These are phyloP conservation scores for Pseudonitzschia pungens DNA, from an alignment of 108 stramenopile species.

Conservation along the genomic window DNA sequence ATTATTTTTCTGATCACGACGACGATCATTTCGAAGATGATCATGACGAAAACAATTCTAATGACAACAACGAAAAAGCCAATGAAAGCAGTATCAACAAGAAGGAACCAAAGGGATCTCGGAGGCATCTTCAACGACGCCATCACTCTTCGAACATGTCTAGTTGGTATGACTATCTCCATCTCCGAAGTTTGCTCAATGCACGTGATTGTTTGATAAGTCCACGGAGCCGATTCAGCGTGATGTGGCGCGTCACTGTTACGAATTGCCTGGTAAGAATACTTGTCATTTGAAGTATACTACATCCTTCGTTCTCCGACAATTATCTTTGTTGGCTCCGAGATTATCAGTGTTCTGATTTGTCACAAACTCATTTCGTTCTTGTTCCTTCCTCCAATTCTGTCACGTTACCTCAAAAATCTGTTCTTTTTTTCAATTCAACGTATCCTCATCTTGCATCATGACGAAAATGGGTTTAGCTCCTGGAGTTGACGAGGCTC, in stretches of 20 bases:
- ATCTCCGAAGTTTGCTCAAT: background rate
- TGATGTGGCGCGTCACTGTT: slow-evolving; percentile 59
- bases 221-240: slow-evolving; percentile 63
- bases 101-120: background rate
- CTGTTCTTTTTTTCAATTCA: no score
- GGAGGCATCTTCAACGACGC: background rate
- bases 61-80: background rate
- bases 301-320: background rate
- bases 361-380: background rate
- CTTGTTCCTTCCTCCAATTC: background rate
- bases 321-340: background rate
- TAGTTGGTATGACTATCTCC: background rate
- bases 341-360: background rate
- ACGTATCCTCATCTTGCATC: no score
- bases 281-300: background rate
- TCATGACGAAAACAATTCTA: background rate
- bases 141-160: background rate
- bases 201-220: slow-evolving; percentile 42
- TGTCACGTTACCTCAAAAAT: no score
- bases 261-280: slow-evolving; percentile 24
- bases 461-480: slow-evolving; percentile 44
- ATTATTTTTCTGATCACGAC: background rate
- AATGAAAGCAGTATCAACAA: background rate
- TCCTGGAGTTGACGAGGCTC: slow-evolving; percentile 55
- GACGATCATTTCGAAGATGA: background rate